phyloP scores from a whole-genome alignment of 2,329 filamentous ascomycete species.

The Pseudogymnoascus verrucosus region DNA sequence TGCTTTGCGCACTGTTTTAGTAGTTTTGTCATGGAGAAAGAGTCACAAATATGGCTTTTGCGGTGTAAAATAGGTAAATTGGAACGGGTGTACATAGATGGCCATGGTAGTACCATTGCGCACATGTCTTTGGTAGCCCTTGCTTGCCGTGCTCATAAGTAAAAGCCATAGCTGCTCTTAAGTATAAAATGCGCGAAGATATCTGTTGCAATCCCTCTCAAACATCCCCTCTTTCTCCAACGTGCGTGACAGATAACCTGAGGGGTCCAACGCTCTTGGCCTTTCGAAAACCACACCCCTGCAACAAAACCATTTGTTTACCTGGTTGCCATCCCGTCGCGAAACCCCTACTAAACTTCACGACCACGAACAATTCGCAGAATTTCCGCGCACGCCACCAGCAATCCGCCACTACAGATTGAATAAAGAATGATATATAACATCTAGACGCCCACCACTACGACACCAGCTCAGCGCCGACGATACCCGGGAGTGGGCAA shows the following conservation, averaged over 20 bases:
- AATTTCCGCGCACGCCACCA: not conserved
- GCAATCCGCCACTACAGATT: not conserved
- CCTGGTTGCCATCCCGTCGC: not conserved
- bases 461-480: not conserved
- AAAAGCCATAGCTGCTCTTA: not conserved
- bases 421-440: not conserved
- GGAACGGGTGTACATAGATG: not conserved
- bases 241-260: not conserved
- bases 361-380: not conserved
- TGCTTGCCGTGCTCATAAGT: not conserved
- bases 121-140: not conserved
- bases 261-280: not conserved
- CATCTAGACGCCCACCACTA: not conserved
- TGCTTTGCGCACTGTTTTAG: not conserved
- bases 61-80: not conserved
- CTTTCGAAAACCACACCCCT: not conserved
- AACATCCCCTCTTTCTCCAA: not conserved
- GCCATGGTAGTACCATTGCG: not conserved
- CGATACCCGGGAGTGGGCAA: not conserved
- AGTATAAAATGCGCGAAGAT: not conserved
- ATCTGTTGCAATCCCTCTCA: not conserved
- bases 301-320: not conserved
- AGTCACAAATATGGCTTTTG: not conserved
- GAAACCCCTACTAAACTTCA: not conserved
- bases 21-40: not conserved